Conservation (phyloP, 768 basidiomycete genomes). For the Macrolepiota albuminosa region DNA sequence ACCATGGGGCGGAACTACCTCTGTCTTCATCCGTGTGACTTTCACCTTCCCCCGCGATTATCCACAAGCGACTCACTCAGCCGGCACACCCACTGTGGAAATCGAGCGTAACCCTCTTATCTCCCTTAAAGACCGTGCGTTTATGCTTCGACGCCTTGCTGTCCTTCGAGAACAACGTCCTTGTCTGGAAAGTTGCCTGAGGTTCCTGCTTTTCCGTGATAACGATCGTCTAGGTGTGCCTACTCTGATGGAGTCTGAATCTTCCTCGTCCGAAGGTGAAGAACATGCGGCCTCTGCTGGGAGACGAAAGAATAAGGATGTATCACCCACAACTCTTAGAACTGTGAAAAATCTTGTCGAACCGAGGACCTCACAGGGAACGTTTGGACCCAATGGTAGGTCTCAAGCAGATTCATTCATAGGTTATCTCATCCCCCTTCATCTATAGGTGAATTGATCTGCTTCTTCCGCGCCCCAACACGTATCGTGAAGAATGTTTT, state of each 20-base stretch:
- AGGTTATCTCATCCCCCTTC: background rate
- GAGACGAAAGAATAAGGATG: slow-evolving; percentile 39
- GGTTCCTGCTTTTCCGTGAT: slow-evolving; percentile 72
- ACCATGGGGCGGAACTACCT: slow-evolving; percentile 86
- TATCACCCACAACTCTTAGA: slow-evolving; percentile 50
- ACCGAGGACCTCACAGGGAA: slow-evolving; percentile 81
- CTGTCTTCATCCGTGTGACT: slow-evolving; percentile 81
- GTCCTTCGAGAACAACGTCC: slow-evolving; percentile 73
- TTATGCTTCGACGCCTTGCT: slow-evolving; percentile 73
- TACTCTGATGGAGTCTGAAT: slow-evolving; percentile 47
- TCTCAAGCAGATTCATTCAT: background rate
- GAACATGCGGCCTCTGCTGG: slow-evolving; percentile 20
- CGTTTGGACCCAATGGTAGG: slow-evolving; percentile 85
- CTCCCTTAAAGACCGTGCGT: slow-evolving; percentile 69
- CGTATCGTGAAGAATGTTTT: slow-evolving; percentile 60
- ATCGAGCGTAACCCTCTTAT: slow-evolving; percentile 82
- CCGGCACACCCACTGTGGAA: slow-evolving; percentile 69
- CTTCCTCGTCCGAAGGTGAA: slow-evolving; percentile 54
- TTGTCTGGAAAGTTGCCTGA: slow-evolving; percentile 78
- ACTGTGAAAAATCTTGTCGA: slow-evolving; percentile 78
- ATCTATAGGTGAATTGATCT: slow-evolving; percentile 71
- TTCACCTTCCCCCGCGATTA: slow-evolving; percentile 89
- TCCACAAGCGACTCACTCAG: slow-evolving; percentile 56
- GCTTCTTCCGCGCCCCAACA: slow-evolving; percentile 78
- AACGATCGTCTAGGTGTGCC: slow-evolving; percentile 48